Base-by-base conservation (phyloP, 371 early-diverging fungal species). In the Chytridiales sp. region DNA sequence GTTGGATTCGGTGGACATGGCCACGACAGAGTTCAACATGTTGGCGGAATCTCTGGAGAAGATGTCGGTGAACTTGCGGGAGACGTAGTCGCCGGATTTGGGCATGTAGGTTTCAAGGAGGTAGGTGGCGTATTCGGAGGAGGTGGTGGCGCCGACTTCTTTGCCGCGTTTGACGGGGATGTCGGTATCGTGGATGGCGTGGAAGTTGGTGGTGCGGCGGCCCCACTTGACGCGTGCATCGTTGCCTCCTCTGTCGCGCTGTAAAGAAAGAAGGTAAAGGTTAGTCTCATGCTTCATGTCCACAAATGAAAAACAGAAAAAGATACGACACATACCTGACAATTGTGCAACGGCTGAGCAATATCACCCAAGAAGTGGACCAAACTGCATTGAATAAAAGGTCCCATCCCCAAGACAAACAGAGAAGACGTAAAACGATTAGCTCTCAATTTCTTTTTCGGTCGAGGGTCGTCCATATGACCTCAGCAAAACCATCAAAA, bases 291-390 rank as follows among this genome's bases (percentile, higher is more conserved):
- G n/a, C n/a, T n/a, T n/a, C n/a, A n/a, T n/a, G n/a, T n/a, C n/a
- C n/a, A n/a, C n/a, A n/a, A n/a, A n/a, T n/a, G n/a, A n/a, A n/a
- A n/a, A n/a, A n/a, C n/a, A n/a, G n/a, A n/a, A n/a, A n/a, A n/a
- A n/a, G n/a, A n/a, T n/a, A n/a, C n/a, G n/a, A n/a, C n/a, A n/a
- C n/a, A n/a, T n/a, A n/a, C n/a, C n/a, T n/a, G n/a, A 21, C 75
- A 78, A 57, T 70, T 69, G 61, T 85, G 85, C 40, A 85, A 69
- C n/a, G 85, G 85, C 68, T 85, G 84, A 29, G 77, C 68, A 30
- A 82, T 67, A 56, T 85, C 85, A 5, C 85, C 85, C 41, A 82
- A 22, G 47, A 79, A 84, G 67, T 84, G 82, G 27, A 71, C 51
- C 43, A 82, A 56, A 61, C n/a, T n/a, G n/a, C n/a, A n/a, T n/a